Percentiles rank a stretch among this genome's conserved stretches.
phyloP scores from a whole-genome alignment of 352 stramenopile genomes.

The Detonula confervacea region DNA sequence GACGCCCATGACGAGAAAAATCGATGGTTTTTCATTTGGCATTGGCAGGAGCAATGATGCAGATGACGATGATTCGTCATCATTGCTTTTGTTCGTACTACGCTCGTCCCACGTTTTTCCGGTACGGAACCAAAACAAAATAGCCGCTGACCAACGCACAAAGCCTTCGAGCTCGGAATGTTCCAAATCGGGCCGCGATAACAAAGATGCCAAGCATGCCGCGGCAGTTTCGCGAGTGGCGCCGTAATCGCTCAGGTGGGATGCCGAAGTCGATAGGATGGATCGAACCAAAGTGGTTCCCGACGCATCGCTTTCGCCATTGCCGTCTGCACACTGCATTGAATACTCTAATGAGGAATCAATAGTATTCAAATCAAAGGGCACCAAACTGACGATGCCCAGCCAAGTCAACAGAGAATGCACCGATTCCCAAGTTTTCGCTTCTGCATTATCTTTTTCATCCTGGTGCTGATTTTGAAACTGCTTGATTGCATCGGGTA shows the following conservation, averaged over 20 bases:
- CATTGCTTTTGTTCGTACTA: constrained; percentile 2
- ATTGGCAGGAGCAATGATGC: constrained; percentile 40
- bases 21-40: constrained; percentile 31
- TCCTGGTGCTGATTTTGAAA: constrained; percentile 43
- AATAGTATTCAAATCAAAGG: constrained; percentile 96
- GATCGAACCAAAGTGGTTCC: constrained; percentile 67
- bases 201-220: constrained; percentile 92
- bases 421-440: constrained; percentile 87
- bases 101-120: constrained; percentile 9
- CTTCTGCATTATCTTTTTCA: constrained; percentile 83
- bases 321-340: background rate
- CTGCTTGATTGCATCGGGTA: constrained; percentile 31
- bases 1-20: constrained; percentile 81
- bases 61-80: constrained; percentile 14
- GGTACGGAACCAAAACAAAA: constrained; percentile 48
- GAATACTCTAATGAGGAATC: constrained; percentile 88
- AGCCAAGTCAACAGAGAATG: constrained; percentile 96
- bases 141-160: constrained; percentile 85
- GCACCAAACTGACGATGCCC: constrained; percentile 93
- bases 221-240: constrained; percentile 91
- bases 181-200: constrained; percentile 96
- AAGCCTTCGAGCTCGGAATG: constrained; percentile 90
- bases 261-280: constrained; percentile 72
- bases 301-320: constrained; percentile 1
- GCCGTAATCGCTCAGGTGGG: constrained; percentile 78